A percentile compares a stretch with the other conserved stretches of the same genome.
phyloP scores from a whole-genome alignment of 129 eudicot species.

The Flaveria ramosissima region DNA sequence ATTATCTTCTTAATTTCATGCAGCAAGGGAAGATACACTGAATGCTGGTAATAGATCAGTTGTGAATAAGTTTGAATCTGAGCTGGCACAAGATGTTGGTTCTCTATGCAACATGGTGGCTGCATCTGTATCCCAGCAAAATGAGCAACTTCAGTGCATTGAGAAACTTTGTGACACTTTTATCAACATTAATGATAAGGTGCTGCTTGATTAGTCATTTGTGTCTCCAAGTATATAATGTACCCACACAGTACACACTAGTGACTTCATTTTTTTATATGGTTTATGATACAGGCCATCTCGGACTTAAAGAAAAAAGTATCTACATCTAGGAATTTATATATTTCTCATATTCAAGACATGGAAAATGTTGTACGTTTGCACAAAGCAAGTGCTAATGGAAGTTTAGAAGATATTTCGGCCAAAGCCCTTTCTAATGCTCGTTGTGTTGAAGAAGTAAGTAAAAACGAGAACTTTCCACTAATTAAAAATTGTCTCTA shows the following conservation, averaged over 20 bases:
- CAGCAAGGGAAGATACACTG: slow-evolving; percentile 86
- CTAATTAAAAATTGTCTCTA: not conserved
- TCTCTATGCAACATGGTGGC: slow-evolving; percentile 71
- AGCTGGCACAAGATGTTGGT: slow-evolving; percentile 61
- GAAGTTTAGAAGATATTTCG: slow-evolving; percentile 80
- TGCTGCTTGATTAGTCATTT: slow-evolving; percentile 11
- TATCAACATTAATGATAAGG: slow-evolving; percentile 65
- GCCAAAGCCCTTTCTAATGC: slow-evolving; percentile 57
- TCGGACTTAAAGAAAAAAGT: slow-evolving; percentile 70
- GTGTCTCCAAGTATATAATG: not conserved
- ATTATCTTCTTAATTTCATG: not conserved
- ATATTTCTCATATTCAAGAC: slow-evolving; percentile 76
- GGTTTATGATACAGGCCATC: slow-evolving; percentile 50
- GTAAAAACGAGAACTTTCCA: slow-evolving; percentile 12
- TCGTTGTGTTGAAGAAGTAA: slow-evolving; percentile 51
- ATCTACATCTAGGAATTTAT: slow-evolving; percentile 57
- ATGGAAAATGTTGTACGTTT: slow-evolving; percentile 80
- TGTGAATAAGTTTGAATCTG: slow-evolving; percentile 67
- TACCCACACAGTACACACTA: not conserved
- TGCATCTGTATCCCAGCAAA: slow-evolving; percentile 71
- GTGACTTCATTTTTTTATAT: not conserved
- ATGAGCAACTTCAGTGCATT: slow-evolving; percentile 67
- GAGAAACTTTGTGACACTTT: slow-evolving; percentile 70
- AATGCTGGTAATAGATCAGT: slow-evolving; percentile 78
- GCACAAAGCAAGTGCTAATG: slow-evolving; percentile 79